Conservation (phyloP, 257 asterid genomes). For the Fraxinus pennsylvanica region DNA sequence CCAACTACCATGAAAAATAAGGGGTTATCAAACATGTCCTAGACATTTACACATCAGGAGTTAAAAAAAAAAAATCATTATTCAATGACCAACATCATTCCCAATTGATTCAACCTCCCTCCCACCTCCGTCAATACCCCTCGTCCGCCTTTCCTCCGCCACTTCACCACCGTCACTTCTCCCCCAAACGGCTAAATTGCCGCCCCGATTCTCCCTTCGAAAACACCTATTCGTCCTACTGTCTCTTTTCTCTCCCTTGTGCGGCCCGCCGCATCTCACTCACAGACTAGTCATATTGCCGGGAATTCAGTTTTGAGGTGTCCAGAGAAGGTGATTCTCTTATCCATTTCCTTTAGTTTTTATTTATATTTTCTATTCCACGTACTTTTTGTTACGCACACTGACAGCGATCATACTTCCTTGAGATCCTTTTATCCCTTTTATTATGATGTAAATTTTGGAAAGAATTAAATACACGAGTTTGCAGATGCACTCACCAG, state of each 20-base stretch:
- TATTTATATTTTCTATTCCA: slow-evolving; percentile 2
- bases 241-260: slow-evolving; percentile 4
- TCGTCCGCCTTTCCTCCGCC: slow-evolving; percentile 11
- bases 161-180: slow-evolving; percentile 20
- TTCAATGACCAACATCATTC: neutral
- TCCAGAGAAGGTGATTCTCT: slow-evolving; percentile 22
- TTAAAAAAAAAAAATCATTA: neutral
- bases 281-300: slow-evolving; percentile 20
- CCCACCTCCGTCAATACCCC: neutral
- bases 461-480: neutral
- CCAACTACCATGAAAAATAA: too few relatives aligned
- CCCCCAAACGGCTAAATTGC: slow-evolving; percentile 1
- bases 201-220: neutral
- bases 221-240: neutral
- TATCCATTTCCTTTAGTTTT: neutral
- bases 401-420: slow-evolving; percentile 30
- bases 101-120: neutral
- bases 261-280: slow-evolving; percentile 26
- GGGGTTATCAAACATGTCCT: too few relatives aligned
- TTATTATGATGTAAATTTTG: neutral
- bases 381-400: neutral
- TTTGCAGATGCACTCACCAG: slow-evolving; percentile 9
- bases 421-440: neutral
- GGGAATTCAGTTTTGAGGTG: slow-evolving; percentile 21
- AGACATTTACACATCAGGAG: neutral